Evolutionary conservation across 225 moss, liverwort and hornwort genomes (phyloP), one percentile per base, ranked within the genome.

Genomic region (Pleurozium schreberi): DNA sequence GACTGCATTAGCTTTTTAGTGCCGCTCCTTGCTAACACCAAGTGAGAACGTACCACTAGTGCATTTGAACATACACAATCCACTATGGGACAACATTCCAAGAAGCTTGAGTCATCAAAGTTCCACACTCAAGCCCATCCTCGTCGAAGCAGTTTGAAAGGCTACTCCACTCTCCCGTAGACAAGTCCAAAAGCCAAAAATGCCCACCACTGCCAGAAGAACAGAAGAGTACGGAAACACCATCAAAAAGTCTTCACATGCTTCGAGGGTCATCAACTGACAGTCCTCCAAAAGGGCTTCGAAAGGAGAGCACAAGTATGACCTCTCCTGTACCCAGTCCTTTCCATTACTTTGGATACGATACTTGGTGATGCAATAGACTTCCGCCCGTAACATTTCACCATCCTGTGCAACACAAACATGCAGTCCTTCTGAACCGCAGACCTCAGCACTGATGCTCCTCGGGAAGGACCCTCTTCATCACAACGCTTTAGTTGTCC

Each of bases 231-330:
- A 1, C 0, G 6, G 0, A 18, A 74, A 18, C 11, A 28, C 6
- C 11, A 74, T 30, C 31, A 74, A 18, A 30, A 31, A 30, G 4
- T 4, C 74, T 47, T 45, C 74, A 74, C 74, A 74, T 47, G 47
- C 47, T 74, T 10, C 2, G 1, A 47, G 18, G 18, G 3, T 0
- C 45, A 28, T 25, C 4, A 10, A 16, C 18, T 0, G 0, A 18
- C 17, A 22, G 4, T 17, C 9, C 28, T 30, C 47, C 30, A 7
- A 18, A 47, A 47, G 18, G 4, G 0, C 18, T 47, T 43, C 16
- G 2, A 71, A 43, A 43, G 27, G 71, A 27, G 43, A 71, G 71
- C 43, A 71, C 43, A 9, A 6, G 10, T 74, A 74, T 6, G 47
- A 47, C 28, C 47, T 30, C 17, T 47, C 74, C 18, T 45, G 45